phyloP scores from a whole-genome alignment of 2,329 filamentous ascomycete genomes.

The Metarhizium rileyi region DNA sequence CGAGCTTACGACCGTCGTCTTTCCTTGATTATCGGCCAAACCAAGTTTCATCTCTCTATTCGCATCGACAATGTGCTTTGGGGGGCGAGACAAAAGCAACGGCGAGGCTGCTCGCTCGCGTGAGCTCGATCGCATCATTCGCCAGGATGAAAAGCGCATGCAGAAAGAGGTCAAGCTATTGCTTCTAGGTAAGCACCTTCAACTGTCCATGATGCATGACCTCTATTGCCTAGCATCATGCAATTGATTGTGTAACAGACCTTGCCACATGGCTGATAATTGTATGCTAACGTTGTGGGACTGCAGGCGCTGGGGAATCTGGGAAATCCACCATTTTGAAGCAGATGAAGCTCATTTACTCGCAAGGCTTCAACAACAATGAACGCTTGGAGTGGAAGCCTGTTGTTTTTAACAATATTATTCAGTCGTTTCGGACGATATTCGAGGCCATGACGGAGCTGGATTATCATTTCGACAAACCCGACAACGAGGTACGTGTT shows the following conservation, averaged over 20 bases:
- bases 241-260: slow-evolving; percentile 1
- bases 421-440: slow-evolving; percentile 85
- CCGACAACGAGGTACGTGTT: slow-evolving; percentile 67
- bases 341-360: slow-evolving; percentile 98
- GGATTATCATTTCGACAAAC: slow-evolving; percentile 65
- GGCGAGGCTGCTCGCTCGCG: slow-evolving; percentile 44
- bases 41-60: too few relatives aligned
- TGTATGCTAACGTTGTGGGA: slow-evolving; percentile 9
- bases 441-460: slow-evolving; percentile 86
- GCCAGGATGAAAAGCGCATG: slow-evolving; percentile 79
- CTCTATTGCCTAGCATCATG: background rate
- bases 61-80: slow-evolving; percentile 51
- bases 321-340: slow-evolving; percentile 94
- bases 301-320: slow-evolving; percentile 75
- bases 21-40: background rate
- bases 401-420: slow-evolving; percentile 90
- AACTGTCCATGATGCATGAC: background rate
- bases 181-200: slow-evolving; percentile 57
- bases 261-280: background rate
- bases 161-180: slow-evolving; percentile 87
- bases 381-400: slow-evolving; percentile 92
- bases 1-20: background rate
- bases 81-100: slow-evolving; percentile 40
- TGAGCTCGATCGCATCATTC: slow-evolving; percentile 80
- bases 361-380: slow-evolving; percentile 78